A percentile compares a stretch with the other conserved stretches of the same genome.
phyloP scores from a whole-genome alignment of 139 green algal genomes.

The Coelastrella sp. region DNA sequence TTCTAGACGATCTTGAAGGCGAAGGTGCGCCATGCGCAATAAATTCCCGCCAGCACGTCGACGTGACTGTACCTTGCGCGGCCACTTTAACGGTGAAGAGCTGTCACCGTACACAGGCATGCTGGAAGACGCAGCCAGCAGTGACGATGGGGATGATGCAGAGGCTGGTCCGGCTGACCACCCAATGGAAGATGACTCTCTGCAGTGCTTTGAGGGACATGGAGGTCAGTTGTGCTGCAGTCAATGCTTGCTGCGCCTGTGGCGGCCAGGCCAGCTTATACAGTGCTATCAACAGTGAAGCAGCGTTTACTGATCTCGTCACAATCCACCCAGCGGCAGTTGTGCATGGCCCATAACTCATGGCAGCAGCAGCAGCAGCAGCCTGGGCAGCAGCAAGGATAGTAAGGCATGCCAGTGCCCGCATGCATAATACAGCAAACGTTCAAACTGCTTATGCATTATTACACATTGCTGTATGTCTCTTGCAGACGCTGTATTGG shows the following conservation, averaged over 20 bases:
- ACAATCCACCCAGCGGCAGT: no score
- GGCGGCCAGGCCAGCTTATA: not conserved
- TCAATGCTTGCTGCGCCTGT: not conserved
- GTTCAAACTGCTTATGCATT: no score
- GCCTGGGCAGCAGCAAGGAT: no score
- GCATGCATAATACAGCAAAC: no score
- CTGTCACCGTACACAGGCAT: slow-evolving; percentile 20
- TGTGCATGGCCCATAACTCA: no score
- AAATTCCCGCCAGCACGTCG: not conserved
- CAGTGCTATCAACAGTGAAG: no score
- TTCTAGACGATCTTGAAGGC: slow-evolving; percentile 74
- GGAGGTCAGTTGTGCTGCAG: slow-evolving; percentile 43
- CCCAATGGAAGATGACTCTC: slow-evolving; percentile 68
- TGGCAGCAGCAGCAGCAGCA: no score
- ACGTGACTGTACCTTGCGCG: not conserved
- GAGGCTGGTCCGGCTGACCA: slow-evolving; percentile 18
- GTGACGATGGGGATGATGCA: slow-evolving; percentile 54
- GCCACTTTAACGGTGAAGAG: not conserved
- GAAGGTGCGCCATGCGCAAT: slow-evolving; percentile 25
- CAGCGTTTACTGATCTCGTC: no score
- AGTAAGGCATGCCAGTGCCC: no score
- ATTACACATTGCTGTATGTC: not conserved
- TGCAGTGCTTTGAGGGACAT: slow-evolving; percentile 80
- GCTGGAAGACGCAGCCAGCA: slow-evolving; percentile 56
- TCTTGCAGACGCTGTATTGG: slow-evolving; percentile 74